Base-by-base conservation (phyloP, 148 eudicot genomes). In the Rhododendron simsii region DNA sequence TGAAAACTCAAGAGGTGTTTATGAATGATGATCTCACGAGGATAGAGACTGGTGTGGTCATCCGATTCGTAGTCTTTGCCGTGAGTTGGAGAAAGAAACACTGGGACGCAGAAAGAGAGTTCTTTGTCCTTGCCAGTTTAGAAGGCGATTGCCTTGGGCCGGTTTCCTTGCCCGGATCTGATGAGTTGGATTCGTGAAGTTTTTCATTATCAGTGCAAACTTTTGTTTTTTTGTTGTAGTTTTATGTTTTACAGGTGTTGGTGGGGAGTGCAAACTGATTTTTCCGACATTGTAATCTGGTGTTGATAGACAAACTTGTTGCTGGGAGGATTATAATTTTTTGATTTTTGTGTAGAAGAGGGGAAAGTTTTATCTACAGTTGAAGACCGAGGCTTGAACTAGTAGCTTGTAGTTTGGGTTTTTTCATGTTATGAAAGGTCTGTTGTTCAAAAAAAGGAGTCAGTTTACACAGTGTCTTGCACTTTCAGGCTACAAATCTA, bases 101-200 rank as follows among this genome's bases (percentile, higher is more conserved):
- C 4, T 33, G 26, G 23, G 61, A 45, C 16, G 2, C 21, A 28
- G 78, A 39, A 81, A 88, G 90, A 69, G 92, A 87, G 9, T 89
- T 88, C 80, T 45, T 53, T 26, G 80, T 91, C 74, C 84, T 92
- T 73, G 93, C 93, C 39, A 89, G 87, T 81, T 87, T 92, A 26
- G 91, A 91, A 79, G 94, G 89, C 21, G 91, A 89, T 61, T 81
- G 86, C 53, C 89, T 92, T 4, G 94, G 94, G 26, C 94, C 92
- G 13, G 88, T 92, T 57, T 87, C 92, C 5, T 78, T 85, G 44
- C 12, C 91, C 0, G 93, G 93, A 18, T 67, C 83, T 69, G 93
- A 91, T 89, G 93, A 85, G 35, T 41, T 90, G 26, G 90, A 87
- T 2, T 84, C 86, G 88, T 81, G 50, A 39, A 84, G 50, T 55